phyloP scores from a whole-genome alignment of 306 rosid genomes.

The Chamaecrista fasciculata region DNA sequence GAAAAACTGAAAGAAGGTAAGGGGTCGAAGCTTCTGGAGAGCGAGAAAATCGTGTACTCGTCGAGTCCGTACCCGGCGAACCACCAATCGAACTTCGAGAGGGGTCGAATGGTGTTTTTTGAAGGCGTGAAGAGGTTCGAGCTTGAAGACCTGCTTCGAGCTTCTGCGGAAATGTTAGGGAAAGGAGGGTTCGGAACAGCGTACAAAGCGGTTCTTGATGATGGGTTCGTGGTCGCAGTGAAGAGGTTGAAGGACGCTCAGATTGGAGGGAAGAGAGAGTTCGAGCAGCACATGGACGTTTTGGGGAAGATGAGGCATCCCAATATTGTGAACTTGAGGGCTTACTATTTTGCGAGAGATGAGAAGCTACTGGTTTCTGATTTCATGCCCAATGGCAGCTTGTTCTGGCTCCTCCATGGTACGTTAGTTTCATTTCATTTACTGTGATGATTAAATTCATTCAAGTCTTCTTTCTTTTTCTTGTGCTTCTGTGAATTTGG shows the following conservation, averaged over 20 bases:
- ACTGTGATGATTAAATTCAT: background rate
- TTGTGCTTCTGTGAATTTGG: background rate
- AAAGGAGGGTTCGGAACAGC: constrained; percentile 85
- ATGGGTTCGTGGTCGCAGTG: constrained; percentile 80
- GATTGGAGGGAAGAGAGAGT: constrained; percentile 68
- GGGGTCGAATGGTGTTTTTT: constrained; percentile 76
- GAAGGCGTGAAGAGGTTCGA: constrained; percentile 75
- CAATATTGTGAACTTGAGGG: constrained; percentile 59
- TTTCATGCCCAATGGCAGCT: constrained; percentile 75
- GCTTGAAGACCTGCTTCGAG: constrained; percentile 73
- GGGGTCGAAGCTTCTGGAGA: constrained; percentile 44
- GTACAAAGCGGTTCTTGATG: constrained; percentile 82
- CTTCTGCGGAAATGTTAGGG: constrained; percentile 93
- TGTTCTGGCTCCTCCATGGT: constrained; percentile 94
- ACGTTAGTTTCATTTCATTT: background rate
- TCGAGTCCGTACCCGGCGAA: constrained; percentile 50
- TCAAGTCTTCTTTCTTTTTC: background rate
- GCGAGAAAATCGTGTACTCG: constrained; percentile 59
- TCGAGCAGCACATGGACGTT: constrained; percentile 73
- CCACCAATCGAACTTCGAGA: constrained; percentile 43
- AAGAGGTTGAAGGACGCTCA: constrained; percentile 73
- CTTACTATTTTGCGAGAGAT: constrained; percentile 73
- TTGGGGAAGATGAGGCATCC: constrained; percentile 59
- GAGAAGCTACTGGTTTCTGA: constrained; percentile 82
- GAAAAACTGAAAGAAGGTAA: constrained; percentile 38